Percentiles rank a stretch among this genome's conserved stretches.
phyloP scores from a whole-genome alignment of 139 green algal genomes.

The Chlorella sp. region DNA sequence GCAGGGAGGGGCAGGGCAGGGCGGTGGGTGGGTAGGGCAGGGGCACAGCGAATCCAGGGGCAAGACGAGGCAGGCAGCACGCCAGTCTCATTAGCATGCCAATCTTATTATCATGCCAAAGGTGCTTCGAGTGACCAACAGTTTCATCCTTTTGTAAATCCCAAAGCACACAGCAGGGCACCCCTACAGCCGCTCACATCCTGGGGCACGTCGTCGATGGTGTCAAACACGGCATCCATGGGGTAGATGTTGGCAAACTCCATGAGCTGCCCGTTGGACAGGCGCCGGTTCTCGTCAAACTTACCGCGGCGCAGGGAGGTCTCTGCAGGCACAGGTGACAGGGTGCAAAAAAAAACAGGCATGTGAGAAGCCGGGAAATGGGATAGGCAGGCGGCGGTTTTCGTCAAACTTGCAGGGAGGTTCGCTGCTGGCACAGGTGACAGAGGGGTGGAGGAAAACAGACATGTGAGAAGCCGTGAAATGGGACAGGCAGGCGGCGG shows the following conservation, averaged over 20 bases:
- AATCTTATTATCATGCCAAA: no score
- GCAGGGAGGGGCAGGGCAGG: not conserved
- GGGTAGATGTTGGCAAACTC: slow-evolving; percentile 96
- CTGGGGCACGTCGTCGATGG: slow-evolving; percentile 92
- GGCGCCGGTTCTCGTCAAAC: slow-evolving; percentile 94
- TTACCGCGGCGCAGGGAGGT: slow-evolving; percentile 89
- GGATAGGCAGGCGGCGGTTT: slow-evolving; percentile 87
- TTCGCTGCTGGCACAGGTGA: no score
- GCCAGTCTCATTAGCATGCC: no score
- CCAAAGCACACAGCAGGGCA: not conserved
- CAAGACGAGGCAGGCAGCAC: not conserved
- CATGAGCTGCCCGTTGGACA: slow-evolving; percentile 92
- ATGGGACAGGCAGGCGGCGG: slow-evolving; percentile 90
- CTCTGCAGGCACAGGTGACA: no score
- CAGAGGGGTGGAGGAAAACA: no score
- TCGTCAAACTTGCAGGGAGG: slow-evolving; percentile 96
- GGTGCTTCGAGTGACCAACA: no score
- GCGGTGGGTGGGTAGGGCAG: not conserved
- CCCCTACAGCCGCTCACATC: slow-evolving; percentile 71
- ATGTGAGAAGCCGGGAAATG: no score
- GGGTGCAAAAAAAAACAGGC: no score
- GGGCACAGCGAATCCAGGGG: not conserved
- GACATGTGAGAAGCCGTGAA: no score
- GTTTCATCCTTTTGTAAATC: no score
- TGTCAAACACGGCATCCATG: slow-evolving; percentile 99